Base-by-base conservation (phyloP, 495 filamentous ascomycete genomes). In the Trichoderma asperelloides region DNA sequence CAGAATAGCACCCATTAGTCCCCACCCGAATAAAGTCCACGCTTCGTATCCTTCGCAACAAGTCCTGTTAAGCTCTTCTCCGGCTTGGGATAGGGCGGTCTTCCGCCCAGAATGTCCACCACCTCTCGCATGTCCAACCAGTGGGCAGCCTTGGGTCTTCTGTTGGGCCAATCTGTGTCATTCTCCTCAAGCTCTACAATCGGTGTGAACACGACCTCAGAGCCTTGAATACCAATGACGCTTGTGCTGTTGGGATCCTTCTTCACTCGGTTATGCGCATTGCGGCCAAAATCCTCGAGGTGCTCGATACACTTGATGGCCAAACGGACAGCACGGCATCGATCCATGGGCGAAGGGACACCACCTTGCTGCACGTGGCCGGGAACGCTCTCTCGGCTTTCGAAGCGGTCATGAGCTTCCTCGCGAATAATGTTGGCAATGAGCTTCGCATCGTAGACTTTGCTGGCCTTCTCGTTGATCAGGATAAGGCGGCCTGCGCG, bases 311-410 rank as follows among this genome's bases (percentile, higher is more conserved):
- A 94, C 74, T 89, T 91, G 73, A 98, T 93, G 18, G 93, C 91
- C 72, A 99, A 86, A 62, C 96, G 86, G 12, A 97, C 87, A 2
- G 96, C 95, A 66, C 96, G 88, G 62, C 93, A 92, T 66, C 96
- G 88, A 76, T 99, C 96, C 94, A 98, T 97, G 6, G 93, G 87
- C 1, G 91, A 93, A 0, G 96, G 96, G 27, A 89, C 92, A 47
- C 93, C 93, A 72, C 95, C 95, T 78, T 98, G 93, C 76, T 97
- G 95, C 71, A 97, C 95, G 77, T 98, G 95, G 25, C 96, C 96
- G 0, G 96, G 96, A 45, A 98, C 49, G 47, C 91, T 92, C 72
- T 91, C 89, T 63, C 93, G 88, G n/a, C 91, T 90, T 74, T 99
- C 96, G 70, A 98, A 99, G 0, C 92, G 85, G 64, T 92, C 92